Evolutionary conservation across 2,329 filamentous ascomycete genomes (phyloP).

Genomic region (Sporothrix variecibatus): DNA sequence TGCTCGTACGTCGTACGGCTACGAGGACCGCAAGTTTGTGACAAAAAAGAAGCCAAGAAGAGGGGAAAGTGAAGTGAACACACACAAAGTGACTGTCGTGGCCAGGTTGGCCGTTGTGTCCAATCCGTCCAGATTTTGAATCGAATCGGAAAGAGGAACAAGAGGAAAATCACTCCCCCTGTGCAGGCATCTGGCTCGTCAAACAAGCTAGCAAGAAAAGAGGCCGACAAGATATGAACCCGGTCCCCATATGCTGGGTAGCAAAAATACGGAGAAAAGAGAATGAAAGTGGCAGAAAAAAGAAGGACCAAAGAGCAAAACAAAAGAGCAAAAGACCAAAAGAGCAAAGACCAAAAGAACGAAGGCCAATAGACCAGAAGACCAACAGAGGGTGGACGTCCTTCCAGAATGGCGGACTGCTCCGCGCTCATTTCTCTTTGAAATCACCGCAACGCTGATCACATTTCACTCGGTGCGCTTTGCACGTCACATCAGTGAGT

Average conservation of each 20-base stretch:
- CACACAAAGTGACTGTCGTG: background rate
- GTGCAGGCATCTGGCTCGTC: background rate
- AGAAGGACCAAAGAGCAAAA: background rate
- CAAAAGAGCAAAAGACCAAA: too few relatives aligned
- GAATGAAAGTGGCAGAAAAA: background rate
- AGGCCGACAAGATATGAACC: background rate
- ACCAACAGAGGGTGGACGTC: background rate
- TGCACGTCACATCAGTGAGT: background rate
- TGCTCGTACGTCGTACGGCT: background rate
- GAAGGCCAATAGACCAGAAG: too few relatives aligned
- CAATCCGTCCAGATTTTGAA: background rate
- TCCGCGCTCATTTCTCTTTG: constrained; percentile 16
- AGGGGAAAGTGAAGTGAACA: background rate
- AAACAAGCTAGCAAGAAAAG: background rate
- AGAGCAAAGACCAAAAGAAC: background rate
- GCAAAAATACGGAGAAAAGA: background rate
- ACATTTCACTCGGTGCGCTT: background rate
- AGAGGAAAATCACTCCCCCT: background rate
- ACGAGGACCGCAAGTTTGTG: background rate
- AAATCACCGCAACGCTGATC: constrained; percentile 22
- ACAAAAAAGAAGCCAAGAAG: background rate
- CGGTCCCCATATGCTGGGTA: background rate
- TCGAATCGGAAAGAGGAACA: background rate
- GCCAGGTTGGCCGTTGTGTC: background rate
- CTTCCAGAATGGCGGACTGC: background rate